Conservation (phyloP, 768 basidiomycete genomes). For the Pleurotus eryngii region DNA sequence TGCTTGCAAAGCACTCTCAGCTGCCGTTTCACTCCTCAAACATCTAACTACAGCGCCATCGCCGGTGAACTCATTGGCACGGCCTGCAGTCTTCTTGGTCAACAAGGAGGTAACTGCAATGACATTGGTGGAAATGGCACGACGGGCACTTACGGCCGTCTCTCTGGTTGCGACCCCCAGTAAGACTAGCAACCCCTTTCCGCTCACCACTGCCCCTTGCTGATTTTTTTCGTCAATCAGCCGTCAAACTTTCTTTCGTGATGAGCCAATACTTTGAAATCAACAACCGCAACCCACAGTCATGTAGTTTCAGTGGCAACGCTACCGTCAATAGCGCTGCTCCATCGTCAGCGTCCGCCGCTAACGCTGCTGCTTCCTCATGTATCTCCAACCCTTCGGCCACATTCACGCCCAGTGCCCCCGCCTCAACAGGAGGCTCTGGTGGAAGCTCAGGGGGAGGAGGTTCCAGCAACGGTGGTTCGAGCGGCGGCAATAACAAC, state of each 20-base stretch:
- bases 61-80: slow-evolving; percentile 62
- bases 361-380: slow-evolving; percentile 56
- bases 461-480: slow-evolving; percentile 16
- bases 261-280: slow-evolving; percentile 77
- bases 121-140: slow-evolving; percentile 72
- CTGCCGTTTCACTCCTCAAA: slow-evolving; percentile 70
- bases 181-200: slow-evolving; percentile 27
- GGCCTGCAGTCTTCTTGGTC: slow-evolving; percentile 74
- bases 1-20: slow-evolving; percentile 68
- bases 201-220: slow-evolving; percentile 6
- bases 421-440: slow-evolving; percentile 13
- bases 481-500: slow-evolving; percentile 17
- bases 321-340: slow-evolving; percentile 66
- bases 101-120: slow-evolving; percentile 56
- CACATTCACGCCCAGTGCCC: slow-evolving; percentile 59
- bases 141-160: slow-evolving; percentile 70
- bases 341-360: slow-evolving; percentile 44
- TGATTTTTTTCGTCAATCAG: slow-evolving; percentile 29
- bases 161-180: slow-evolving; percentile 82
- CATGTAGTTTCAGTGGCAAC: slow-evolving; percentile 84
- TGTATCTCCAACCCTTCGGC: slow-evolving; percentile 64
- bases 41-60: slow-evolving; percentile 55
- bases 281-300: slow-evolving; percentile 49
- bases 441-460: slow-evolving; percentile 20
- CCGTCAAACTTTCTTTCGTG: slow-evolving; percentile 76